These are phyloP conservation scores for Cerioporus squamosus DNA, from an alignment of 1,284 basidiomycete genomes.

Conservation along the genomic window DNA sequence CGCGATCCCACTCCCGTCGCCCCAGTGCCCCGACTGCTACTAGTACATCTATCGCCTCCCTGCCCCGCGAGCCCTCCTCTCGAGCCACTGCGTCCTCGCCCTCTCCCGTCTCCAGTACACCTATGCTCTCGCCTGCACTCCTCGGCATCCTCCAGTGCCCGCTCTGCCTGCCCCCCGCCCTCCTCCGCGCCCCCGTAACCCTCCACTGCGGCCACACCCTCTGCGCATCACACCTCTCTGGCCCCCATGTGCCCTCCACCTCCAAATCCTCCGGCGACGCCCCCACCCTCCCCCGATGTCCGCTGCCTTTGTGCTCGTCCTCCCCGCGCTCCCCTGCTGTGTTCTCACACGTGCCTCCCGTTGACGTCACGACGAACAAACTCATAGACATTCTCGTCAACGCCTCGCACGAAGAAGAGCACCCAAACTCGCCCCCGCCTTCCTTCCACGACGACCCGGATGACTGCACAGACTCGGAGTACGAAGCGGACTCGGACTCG, in stretches of 20 bases:
- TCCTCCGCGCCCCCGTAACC: conserved; percentile 34
- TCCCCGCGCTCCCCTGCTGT: conserved; percentile 14
- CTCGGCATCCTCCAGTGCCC: conserved; percentile 35
- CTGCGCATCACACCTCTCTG: conserved; percentile 36
- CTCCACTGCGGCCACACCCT: conserved; percentile 40
- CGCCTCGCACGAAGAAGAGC: conserved; percentile 9
- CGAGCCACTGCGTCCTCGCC: conserved; percentile 2
- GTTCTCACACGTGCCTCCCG: conserved; percentile 31
- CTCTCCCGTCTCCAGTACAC: neutral
- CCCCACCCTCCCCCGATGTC: conserved; percentile 34
- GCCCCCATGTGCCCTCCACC: conserved; percentile 15
- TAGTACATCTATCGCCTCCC: conserved; percentile 16
- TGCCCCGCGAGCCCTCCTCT: conserved; percentile 1
- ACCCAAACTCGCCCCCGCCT: conserved; percentile 7
- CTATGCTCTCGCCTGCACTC: conserved; percentile 17
- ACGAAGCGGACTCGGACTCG: conserved; percentile 25
- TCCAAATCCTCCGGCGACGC: conserved; percentile 12
- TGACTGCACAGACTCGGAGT: conserved; percentile 31
- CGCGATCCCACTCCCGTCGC: conserved; percentile 15
- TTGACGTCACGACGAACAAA: conserved; percentile 71
- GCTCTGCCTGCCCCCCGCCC: conserved; percentile 29
- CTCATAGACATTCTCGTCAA: conserved; percentile 51
- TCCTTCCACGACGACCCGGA: conserved; percentile 24
- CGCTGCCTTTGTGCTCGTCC: conserved; percentile 37
- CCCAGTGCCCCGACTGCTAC: neutral